Evolutionary conservation across 2,329 filamentous ascomycete genomes (phyloP).

Genomic region (Pezicula carpinea): DNA sequence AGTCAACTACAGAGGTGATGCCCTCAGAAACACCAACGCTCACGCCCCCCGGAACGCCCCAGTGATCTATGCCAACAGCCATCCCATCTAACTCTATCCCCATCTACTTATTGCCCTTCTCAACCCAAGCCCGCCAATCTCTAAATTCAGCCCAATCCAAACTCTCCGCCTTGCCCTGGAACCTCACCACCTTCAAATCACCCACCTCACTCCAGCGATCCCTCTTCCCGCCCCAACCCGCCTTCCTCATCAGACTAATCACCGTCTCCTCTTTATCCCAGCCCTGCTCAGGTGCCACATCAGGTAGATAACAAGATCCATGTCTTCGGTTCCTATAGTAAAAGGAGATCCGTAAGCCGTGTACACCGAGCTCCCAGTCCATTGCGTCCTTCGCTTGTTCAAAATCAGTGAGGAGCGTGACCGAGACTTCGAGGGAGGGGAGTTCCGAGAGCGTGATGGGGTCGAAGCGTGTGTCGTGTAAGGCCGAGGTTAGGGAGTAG

Average conservation of each 20-base stretch:
- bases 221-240: constrained; percentile 72
- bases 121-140: constrained; percentile 72
- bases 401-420: constrained; percentile 84
- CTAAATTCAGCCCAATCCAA: constrained; percentile 70
- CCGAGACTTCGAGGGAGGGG: constrained; percentile 55
- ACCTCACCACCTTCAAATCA: constrained; percentile 73
- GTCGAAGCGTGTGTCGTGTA: constrained; percentile 59
- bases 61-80: background rate
- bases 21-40: background rate
- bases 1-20: background rate
- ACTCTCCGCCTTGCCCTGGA: constrained; percentile 77
- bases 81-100: background rate
- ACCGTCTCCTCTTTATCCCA: constrained; percentile 94
- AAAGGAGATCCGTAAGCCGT: constrained; percentile 86
- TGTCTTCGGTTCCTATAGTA: constrained; percentile 66
- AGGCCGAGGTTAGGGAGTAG: constrained; percentile 77
- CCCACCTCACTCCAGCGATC: constrained; percentile 69
- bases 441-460: constrained; percentile 52
- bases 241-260: constrained; percentile 87
- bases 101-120: constrained; percentile 7
- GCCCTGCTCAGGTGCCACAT: constrained; percentile 86
- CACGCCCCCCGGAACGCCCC: background rate
- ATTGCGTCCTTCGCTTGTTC: constrained; percentile 67
- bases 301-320: constrained; percentile 86
- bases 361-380: constrained; percentile 82